Percentiles rank a stretch among this genome's conserved stretches.
phyloP scores from a whole-genome alignment of 139 green algal genomes.

The Chlamydomonas urium region DNA sequence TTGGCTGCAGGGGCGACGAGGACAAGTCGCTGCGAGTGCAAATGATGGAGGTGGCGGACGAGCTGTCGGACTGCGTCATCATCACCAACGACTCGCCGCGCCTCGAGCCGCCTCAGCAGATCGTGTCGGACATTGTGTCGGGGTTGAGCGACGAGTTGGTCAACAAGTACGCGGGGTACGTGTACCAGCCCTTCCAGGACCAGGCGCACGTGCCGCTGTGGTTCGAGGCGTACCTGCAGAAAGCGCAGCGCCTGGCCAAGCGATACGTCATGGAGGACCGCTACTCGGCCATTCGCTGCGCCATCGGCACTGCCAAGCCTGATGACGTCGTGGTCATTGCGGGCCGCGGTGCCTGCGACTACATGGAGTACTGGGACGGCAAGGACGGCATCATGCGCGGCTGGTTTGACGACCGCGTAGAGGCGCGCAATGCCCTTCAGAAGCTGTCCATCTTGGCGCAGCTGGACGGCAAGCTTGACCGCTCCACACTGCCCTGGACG shows the following conservation, averaged over 20 bases:
- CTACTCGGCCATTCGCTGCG: slow-evolving; percentile 84
- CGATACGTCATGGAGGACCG: slow-evolving; percentile 70
- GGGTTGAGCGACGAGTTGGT: slow-evolving; percentile 72
- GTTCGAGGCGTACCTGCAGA: slow-evolving; percentile 64
- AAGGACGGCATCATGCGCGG: slow-evolving; percentile 41
- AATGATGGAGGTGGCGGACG: slow-evolving; percentile 81
- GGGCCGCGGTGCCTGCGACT: slow-evolving; percentile 83
- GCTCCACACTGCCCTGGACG: slow-evolving; percentile 45
- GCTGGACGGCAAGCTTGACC: slow-evolving; percentile 34
- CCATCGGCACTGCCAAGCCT: slow-evolving; percentile 83
- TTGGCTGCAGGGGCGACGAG: slow-evolving; percentile 76
- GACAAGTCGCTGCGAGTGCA: slow-evolving; percentile 50
- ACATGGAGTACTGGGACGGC: slow-evolving; percentile 57
- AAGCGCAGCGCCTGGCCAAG: slow-evolving; percentile 36
- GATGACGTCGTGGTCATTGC: slow-evolving; percentile 86
- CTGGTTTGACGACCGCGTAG: slow-evolving; percentile 81
- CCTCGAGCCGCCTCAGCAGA: slow-evolving; percentile 6
- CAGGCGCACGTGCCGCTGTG: slow-evolving; percentile 54
- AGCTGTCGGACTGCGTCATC: slow-evolving; percentile 84
- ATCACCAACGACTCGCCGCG: slow-evolving; percentile 91
- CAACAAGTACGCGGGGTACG: slow-evolving; percentile 46
- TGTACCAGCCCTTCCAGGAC: slow-evolving; percentile 58
- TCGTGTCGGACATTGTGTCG: slow-evolving; percentile 64
- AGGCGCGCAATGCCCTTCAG: slow-evolving; percentile 75
- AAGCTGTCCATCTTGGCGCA: slow-evolving; percentile 62